These are phyloP conservation scores for Gymnopilus dilepis DNA, from an alignment of 768 basidiomycete species.

Conservation along the genomic window DNA sequence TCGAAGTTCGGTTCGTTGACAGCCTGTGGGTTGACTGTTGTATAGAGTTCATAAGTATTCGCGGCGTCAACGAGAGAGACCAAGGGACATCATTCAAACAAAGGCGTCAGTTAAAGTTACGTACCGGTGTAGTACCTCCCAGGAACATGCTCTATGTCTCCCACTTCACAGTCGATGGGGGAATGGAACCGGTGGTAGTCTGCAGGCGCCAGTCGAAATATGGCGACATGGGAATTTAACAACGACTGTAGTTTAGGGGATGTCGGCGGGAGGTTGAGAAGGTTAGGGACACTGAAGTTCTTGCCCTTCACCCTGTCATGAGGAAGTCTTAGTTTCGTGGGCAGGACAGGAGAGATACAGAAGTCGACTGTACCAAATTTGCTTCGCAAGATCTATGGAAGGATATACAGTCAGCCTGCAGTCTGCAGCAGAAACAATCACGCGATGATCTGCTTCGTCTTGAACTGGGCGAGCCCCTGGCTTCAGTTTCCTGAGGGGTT, in stretches of 20 bases:
- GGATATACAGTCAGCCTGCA: constrained; percentile 74
- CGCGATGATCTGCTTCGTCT: constrained; percentile 51
- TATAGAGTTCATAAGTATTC: neutral
- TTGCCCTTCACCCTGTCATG: constrained; percentile 66
- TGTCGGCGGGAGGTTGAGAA: constrained; percentile 54
- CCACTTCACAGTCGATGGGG: constrained; percentile 62
- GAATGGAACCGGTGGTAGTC: constrained; percentile 86
- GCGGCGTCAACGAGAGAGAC: neutral
- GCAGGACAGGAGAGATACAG: constrained; percentile 9
- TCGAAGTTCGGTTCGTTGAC: constrained; percentile 69
- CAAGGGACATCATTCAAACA: too few species aligned
- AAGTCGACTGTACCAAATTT: constrained; percentile 61
- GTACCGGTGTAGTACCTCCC: constrained; percentile 63
- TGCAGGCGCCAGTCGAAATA: constrained; percentile 78
- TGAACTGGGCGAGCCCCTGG: constrained; percentile 66
- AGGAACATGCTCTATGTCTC: constrained; percentile 48
- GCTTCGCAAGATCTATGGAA: constrained; percentile 58
- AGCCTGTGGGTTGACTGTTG: constrained; percentile 75
- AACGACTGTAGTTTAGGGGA: constrained; percentile 49
- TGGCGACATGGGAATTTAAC: constrained; percentile 55
- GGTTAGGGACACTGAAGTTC: constrained; percentile 64
- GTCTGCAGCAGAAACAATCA: constrained; percentile 73
- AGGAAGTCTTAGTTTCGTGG: neutral
- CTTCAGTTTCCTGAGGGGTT: constrained; percentile 51
- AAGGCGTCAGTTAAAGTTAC: constrained; percentile 31